Conservation (phyloP, 441 rosid species). For the Mallotus repandus region DNA sequence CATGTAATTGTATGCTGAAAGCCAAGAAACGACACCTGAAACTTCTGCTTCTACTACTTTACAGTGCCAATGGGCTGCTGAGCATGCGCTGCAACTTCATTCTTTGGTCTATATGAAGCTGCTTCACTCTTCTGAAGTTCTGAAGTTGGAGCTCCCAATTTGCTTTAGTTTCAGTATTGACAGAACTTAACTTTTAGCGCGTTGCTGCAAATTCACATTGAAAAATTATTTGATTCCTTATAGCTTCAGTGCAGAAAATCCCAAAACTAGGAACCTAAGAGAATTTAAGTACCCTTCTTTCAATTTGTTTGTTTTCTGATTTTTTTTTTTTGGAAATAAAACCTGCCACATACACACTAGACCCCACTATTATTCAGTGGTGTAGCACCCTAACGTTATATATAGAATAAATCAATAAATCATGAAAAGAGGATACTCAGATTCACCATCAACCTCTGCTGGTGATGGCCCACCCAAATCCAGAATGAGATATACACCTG, state of each 20-base stretch:
- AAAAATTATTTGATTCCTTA: neutral
- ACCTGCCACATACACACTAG: too few species aligned
- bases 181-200: neutral
- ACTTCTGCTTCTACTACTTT: neutral
- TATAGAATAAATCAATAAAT: slow-evolving; percentile 2
- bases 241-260: neutral
- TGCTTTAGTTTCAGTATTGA: neutral
- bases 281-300: neutral
- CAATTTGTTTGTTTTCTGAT: neutral
- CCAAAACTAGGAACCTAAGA: neutral
- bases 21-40: neutral
- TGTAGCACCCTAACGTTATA: too few species aligned
- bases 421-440: slow-evolving; percentile 81
- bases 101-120: neutral
- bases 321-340: neutral
- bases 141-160: neutral
- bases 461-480: slow-evolving; percentile 69
- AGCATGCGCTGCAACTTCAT: neutral
- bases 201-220: neutral
- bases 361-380: too few species aligned
- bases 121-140: neutral
- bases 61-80: neutral
- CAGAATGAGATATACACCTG: slow-evolving; percentile 60
- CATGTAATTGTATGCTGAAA: too few species aligned
- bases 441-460: slow-evolving; percentile 58